phyloP scores from a whole-genome alignment of 2,329 filamentous ascomycete species.

The Phaeosphaeriaceae sp. region DNA sequence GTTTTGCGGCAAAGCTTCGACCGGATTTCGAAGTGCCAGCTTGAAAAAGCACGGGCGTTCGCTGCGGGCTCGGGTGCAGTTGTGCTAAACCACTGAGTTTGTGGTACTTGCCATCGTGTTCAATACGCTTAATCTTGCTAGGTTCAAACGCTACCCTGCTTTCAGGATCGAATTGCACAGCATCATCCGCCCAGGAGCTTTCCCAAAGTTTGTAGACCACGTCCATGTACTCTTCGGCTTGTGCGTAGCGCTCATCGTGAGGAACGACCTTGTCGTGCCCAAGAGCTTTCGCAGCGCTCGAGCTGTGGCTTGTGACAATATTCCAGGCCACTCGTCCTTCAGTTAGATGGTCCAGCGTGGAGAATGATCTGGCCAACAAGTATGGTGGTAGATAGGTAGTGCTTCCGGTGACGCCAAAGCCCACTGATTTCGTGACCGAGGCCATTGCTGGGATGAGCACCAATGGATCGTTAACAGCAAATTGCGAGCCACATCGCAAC shows the following conservation, averaged over 20 bases:
- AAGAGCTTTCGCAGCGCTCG: conserved; percentile 60
- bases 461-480: conserved; percentile 69
- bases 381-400: conserved; percentile 73
- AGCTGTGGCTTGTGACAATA: conserved; percentile 70
- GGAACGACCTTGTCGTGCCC: conserved; percentile 34
- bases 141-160: conserved; percentile 50
- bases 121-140: conserved; percentile 1
- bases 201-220: conserved; percentile 71
- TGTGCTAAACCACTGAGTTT: conserved; percentile 66
- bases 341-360: conserved; percentile 69
- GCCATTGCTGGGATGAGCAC: conserved; percentile 69
- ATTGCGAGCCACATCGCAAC: conserved; percentile 67
- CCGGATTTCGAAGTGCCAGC: conserved; percentile 70
- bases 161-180: conserved; percentile 64
- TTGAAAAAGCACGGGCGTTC: conserved; percentile 71
- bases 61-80: conserved; percentile 70
- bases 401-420: conserved; percentile 69
- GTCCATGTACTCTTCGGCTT: conserved; percentile 71
- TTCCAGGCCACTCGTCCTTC: conserved; percentile 58
- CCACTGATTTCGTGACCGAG: conserved; percentile 67
- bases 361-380: conserved; percentile 66
- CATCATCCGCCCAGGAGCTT: conserved; percentile 69
- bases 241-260: conserved; percentile 71
- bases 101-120: conserved; percentile 4
- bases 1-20: conserved; percentile 69